These are phyloP conservation scores for Fusarium staphyleae DNA, from an alignment of 2,329 filamentous ascomycete genomes.

Conservation along the genomic window DNA sequence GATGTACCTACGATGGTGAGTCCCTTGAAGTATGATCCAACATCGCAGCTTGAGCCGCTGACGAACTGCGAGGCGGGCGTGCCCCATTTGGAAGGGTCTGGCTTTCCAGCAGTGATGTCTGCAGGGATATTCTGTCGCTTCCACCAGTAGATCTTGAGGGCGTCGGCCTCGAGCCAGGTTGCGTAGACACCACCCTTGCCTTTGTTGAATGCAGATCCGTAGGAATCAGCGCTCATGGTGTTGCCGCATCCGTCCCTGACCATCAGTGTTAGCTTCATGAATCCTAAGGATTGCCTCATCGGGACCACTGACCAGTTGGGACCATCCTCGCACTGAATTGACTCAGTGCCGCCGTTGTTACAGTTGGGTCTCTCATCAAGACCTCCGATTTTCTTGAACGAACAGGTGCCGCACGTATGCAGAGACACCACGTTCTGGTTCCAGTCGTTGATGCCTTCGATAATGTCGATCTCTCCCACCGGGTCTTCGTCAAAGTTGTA, in stretches of 20 bases:
- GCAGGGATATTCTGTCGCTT: constrained; percentile 64
- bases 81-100: constrained; percentile 70
- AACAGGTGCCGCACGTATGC: constrained; percentile 62
- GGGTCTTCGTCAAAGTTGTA: constrained; percentile 24
- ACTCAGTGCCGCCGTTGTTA: constrained; percentile 49
- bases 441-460: constrained; percentile 72
- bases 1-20: constrained; percentile 65
- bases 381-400: constrained; percentile 52
- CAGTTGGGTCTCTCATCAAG: constrained; percentile 54
- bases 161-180: constrained; percentile 70
- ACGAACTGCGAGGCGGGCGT: constrained; percentile 69
- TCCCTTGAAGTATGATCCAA: constrained; percentile 68
- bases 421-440: constrained; percentile 66
- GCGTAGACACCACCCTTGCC: constrained; percentile 70
- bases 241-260: constrained; percentile 14
- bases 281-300: not conserved
- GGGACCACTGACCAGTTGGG: constrained; percentile 11
- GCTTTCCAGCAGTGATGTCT: constrained; percentile 63
- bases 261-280: not conserved
- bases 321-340: constrained; percentile 28
- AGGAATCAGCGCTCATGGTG: constrained; percentile 43
- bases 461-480: constrained; percentile 73
- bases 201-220: constrained; percentile 70
- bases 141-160: constrained; percentile 81
- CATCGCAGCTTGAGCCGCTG: constrained; percentile 69